A percentile compares a stretch with the other conserved stretches of the same genome.
phyloP scores from a whole-genome alignment of 2,329 filamentous ascomycete species.

The Teratosphaeria pseudoeucalypti region DNA sequence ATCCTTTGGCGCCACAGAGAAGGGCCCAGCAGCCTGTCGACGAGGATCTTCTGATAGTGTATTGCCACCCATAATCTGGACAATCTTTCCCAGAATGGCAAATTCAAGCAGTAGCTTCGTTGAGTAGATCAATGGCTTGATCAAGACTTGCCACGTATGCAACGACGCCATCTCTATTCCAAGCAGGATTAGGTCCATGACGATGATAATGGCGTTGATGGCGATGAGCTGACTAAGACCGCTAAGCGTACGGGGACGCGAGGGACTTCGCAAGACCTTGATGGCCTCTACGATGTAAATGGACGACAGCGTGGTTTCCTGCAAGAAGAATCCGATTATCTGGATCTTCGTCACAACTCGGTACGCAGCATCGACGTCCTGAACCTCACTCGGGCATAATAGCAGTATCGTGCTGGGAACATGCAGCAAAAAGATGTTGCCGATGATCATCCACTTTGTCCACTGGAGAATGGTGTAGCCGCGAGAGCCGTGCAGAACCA shows the following conservation, averaged over 20 bases:
- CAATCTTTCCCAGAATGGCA: slow-evolving; percentile 14
- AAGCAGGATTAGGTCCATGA: slow-evolving; percentile 23
- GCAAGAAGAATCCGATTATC: background rate
- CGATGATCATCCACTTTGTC: background rate
- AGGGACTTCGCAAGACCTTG: background rate
- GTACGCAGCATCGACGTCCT: background rate
- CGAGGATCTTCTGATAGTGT: background rate
- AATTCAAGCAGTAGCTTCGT: slow-evolving; percentile 12
- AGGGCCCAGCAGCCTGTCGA: too few species aligned
- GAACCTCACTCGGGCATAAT: background rate
- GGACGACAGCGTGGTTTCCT: background rate
- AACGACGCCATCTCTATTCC: slow-evolving; percentile 20
- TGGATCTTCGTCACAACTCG: background rate
- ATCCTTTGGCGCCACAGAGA: too few species aligned
- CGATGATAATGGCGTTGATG: slow-evolving; percentile 27
- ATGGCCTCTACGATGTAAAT: background rate
- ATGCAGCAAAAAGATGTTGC: background rate
- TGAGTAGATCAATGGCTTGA: slow-evolving; percentile 24
- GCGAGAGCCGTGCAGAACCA: background rate
- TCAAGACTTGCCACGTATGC: slow-evolving; percentile 21
- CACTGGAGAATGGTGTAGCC: background rate
- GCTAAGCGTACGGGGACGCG: background rate
- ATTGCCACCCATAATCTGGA: background rate
- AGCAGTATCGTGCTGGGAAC: background rate
- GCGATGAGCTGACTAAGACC: slow-evolving; percentile 23